A percentile compares a stretch with the other conserved stretches of the same genome.
Conservation (phyloP, 306 rosid species). For the Pterocarpus santalinus region DNA sequence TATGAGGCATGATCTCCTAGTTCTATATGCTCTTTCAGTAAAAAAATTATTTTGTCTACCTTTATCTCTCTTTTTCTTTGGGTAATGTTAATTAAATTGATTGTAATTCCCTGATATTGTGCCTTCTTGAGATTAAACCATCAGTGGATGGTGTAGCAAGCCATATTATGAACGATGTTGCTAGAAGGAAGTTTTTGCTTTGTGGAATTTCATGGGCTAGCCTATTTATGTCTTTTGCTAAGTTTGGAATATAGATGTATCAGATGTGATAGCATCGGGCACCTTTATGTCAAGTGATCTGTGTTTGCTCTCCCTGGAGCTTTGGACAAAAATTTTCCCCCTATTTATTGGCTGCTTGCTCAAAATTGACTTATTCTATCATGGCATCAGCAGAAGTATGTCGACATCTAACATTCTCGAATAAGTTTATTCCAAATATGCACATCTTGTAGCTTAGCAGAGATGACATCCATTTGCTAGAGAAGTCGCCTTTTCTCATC, state of each 20-base stretch:
- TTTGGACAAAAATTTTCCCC: conserved; percentile 17
- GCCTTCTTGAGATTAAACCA: not conserved
- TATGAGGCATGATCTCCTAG: conserved; percentile 71
- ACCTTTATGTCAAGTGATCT: conserved; percentile 25
- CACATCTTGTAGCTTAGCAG: not conserved
- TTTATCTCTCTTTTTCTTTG: not conserved
- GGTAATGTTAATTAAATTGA: conserved; percentile 1
- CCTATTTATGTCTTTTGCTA: conserved; percentile 36
- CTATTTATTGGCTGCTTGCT: conserved; percentile 14
- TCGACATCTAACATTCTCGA: not conserved
- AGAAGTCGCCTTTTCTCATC: not conserved
- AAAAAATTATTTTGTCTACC: not conserved
- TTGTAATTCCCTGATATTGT: not conserved
- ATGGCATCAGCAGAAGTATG: not conserved
- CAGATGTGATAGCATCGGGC: conserved; percentile 14
- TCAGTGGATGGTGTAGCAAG: not conserved
- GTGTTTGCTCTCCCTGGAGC: conserved; percentile 23
- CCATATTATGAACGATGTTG: no score
- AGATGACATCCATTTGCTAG: conserved; percentile 1
- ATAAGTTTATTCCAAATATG: conserved; percentile 6
- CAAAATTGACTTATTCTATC: conserved; percentile 20
- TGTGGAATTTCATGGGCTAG: conserved; percentile 22
- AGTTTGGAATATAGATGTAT: conserved; percentile 19
- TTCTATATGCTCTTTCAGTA: conserved; percentile 20
- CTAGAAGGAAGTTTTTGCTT: not conserved